Base-by-base conservation (phyloP, 352 stramenopile species). In the Globisporangium spinosum region DNA sequence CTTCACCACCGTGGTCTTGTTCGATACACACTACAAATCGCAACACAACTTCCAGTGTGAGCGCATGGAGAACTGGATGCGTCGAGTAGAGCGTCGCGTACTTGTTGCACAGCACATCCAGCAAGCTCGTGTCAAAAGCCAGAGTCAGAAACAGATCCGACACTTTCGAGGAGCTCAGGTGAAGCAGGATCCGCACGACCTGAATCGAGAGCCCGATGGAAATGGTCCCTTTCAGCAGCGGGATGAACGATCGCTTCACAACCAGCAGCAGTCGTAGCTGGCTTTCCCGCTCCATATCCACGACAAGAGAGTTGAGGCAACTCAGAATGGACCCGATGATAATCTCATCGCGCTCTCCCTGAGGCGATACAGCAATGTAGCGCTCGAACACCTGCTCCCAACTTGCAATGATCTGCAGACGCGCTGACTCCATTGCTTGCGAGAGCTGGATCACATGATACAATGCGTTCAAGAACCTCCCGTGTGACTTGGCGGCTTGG, bases 61-160 rank as follows among this genome's bases (percentile, higher is more conserved):
- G 54, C 9, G 70, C 60, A 27, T 89, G 77, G n/a, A 89, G 67
- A 38, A 79, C 59, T n/a, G 77, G 58, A 8, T 84, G 71, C 4
- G 70, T 81, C 8, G 77, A 67, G 53, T 87, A 87, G 20, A 80
- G 58, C 22, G 65, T 20, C 1, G 68, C 74, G 60, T 87, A 89
- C 58, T 85, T 83, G 29, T 32, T 72, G 58, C 78, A 80, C 29
- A 89, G 78, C n/a, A 68, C 73, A 34, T 72, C 59, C 17, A 87
- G 66, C 9, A 91, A 64, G 23, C 85, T 77, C 0, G 81, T 88
- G 67, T 91, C 83, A 51, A 77, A 72, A 49, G 81, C 74, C 17
- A 91, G 70, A 4, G 83, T 85, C n/a, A 78, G 62, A 45, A 91
- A 89, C 54, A 91, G 70, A 55, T 89, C 77, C 4, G 59, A 45